Evolutionary conservation across 1,139 yeast genomes (phyloP), one percentile per base, ranked within the genome.

Genomic region (Neolecta irregularis): DNA sequence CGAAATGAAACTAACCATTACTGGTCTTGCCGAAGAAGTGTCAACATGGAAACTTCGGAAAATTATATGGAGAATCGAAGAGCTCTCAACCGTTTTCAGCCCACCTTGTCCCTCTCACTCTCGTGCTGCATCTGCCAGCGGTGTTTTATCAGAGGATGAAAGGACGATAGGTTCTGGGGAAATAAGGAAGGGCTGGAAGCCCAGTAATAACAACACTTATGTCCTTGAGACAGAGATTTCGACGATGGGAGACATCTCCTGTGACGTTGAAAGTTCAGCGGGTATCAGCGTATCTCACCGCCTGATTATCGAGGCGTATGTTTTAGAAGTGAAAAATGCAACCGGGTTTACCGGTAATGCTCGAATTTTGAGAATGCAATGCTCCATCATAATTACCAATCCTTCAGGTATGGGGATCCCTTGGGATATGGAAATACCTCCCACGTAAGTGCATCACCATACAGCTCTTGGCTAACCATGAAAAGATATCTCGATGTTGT

Each of bases 341-440:
- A 22, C 68, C 76, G 0, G 24, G 24, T 22, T 11, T n/a, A 22
- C 88, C 93, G 2, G 23, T 4, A 30, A 30, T 30, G 96, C 98
- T 0, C 62, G 98, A 35, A 93, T 91, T 1, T 60, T 88, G 41
- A 61, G 98, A 46, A 88, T 88, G 96, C 95, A 85, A 54, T 88
- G 88, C 56, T 76, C 77, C 46, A 50, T 88, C 12, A 64, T 64
- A 7, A 56, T 88, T 19, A 79, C 93, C 1, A 96, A 85, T 53
- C 64, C 96, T 39, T 76, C 93, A 1, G 99, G 99, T 0, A 63
- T 88, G 33, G 98, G 99, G 3, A 80, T 88, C 24, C 79, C 96
- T 0, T 88, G 98, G 98, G 96, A 88, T 56, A 96, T 85, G 52
- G 98, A 88, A 55, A 96, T 88, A 13, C 99, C 99, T 1, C 99